phyloP scores from a whole-genome alignment of 768 basidiomycete genomes.

The Termitomyces sp. region DNA sequence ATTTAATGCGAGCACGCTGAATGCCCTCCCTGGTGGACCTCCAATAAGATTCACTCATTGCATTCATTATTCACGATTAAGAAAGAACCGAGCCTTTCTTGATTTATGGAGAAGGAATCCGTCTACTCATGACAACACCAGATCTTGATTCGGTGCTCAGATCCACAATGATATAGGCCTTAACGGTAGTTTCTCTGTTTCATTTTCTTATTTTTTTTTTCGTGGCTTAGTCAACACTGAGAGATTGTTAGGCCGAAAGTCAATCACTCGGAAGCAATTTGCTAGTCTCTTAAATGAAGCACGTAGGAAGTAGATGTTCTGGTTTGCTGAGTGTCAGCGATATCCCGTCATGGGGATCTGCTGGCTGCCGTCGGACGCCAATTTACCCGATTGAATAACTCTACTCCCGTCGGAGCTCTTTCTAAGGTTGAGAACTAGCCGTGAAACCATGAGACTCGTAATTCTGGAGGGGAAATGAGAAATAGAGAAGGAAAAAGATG shows the following conservation, averaged over 20 bases:
- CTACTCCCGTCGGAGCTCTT: background rate
- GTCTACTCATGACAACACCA: background rate
- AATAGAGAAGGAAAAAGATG: background rate
- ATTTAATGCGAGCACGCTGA: background rate
- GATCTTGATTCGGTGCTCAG: background rate
- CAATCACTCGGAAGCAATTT: background rate
- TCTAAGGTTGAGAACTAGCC: conserved; percentile 28
- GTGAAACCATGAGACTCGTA: conserved; percentile 31
- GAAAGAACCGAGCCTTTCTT: background rate
- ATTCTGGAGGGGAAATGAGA: conserved; percentile 14
- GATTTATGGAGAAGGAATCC: background rate
- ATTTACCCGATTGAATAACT: background rate
- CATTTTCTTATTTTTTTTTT: background rate
- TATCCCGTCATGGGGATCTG: background rate
- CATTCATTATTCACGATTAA: background rate
- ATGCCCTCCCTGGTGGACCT: background rate
- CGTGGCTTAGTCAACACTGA: background rate
- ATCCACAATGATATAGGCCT: background rate
- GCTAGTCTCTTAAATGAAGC: background rate
- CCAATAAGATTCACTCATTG: background rate
- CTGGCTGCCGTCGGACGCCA: background rate
- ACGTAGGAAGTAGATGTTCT: background rate
- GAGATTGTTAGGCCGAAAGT: background rate
- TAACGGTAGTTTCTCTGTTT: background rate
- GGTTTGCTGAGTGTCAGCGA: background rate